A percentile compares a stretch with the other conserved stretches of the same genome.
phyloP scores from a whole-genome alignment of 1,139 yeast genomes.

The Suhomyces yuchorum region DNA sequence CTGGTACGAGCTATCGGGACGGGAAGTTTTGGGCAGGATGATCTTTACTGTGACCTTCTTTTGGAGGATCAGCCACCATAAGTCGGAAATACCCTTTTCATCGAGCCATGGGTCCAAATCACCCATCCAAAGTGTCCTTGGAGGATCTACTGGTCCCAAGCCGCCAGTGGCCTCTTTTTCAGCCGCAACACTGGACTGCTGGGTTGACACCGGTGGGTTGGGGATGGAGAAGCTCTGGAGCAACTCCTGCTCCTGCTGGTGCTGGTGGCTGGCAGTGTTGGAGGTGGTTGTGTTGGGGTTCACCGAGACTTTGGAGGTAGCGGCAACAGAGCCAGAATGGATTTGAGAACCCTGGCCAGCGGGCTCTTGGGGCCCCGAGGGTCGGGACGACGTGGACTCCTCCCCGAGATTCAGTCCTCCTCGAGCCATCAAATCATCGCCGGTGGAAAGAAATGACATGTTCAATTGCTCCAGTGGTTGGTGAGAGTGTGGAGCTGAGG shows the following conservation, averaged over 20 bases:
- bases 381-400: background rate
- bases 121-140: conserved; percentile 76
- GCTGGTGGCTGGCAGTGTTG: conserved; percentile 46
- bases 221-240: conserved; percentile 44
- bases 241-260: conserved; percentile 49
- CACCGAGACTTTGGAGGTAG: background rate
- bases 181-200: conserved; percentile 34
- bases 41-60: conserved; percentile 52
- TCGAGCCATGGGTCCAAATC: conserved; percentile 76
- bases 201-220: conserved; percentile 44
- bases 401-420: conserved; percentile 1
- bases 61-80: conserved; percentile 57
- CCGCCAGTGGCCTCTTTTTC: conserved; percentile 15
- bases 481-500: background rate
- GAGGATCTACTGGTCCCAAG: conserved; percentile 29
- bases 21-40: conserved; percentile 48
- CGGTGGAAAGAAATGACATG: conserved; percentile 7
- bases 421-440: background rate
- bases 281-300: conserved; percentile 20
- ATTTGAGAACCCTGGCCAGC: conserved; percentile 30
- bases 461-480: background rate
- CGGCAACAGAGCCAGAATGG: background rate
- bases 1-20: conserved; percentile 28
- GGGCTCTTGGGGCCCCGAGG: conserved; percentile 27
- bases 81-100: conserved; percentile 56